These are phyloP conservation scores for Achlya hypogyna DNA, from an alignment of 352 stramenopile genomes.

Conservation along the genomic window DNA sequence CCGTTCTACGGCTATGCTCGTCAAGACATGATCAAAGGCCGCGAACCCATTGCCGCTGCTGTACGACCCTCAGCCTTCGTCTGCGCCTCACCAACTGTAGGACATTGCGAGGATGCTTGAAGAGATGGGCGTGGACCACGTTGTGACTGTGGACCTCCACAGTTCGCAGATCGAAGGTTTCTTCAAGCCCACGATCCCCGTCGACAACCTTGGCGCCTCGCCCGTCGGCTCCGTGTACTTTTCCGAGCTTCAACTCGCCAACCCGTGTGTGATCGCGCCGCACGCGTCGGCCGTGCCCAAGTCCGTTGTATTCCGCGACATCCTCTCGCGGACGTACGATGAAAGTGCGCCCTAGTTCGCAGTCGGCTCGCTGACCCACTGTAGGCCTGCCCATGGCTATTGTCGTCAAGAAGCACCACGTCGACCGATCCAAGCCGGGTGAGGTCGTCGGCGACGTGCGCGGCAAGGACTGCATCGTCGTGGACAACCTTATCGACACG, in stretches of 20 bases:
- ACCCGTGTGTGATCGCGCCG: constrained; percentile 72
- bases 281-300: constrained; percentile 74
- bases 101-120: constrained; percentile 83
- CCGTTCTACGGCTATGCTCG: constrained; percentile 82
- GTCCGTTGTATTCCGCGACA: constrained; percentile 73
- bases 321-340: constrained; percentile 63
- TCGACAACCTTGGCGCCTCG: constrained; percentile 80
- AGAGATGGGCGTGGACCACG: constrained; percentile 84
- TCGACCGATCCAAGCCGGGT: constrained; percentile 51
- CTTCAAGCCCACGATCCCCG: constrained; percentile 76
- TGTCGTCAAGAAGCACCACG: constrained; percentile 75
- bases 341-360: constrained; percentile 24
- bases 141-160: constrained; percentile 83
- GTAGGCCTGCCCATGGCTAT: constrained; percentile 60
- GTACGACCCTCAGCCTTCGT: constrained; percentile 22
- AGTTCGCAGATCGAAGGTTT: constrained; percentile 84
- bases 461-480: constrained; percentile 79
- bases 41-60: constrained; percentile 69
- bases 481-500: constrained; percentile 82
- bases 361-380: background rate
- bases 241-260: constrained; percentile 54
- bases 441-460: constrained; percentile 72
- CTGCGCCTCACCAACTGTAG: constrained; percentile 21
- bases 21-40: constrained; percentile 78
- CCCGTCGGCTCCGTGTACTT: constrained; percentile 82